Conservation (phyloP, 257 asterid genomes). For the Fraxinus anomala region DNA sequence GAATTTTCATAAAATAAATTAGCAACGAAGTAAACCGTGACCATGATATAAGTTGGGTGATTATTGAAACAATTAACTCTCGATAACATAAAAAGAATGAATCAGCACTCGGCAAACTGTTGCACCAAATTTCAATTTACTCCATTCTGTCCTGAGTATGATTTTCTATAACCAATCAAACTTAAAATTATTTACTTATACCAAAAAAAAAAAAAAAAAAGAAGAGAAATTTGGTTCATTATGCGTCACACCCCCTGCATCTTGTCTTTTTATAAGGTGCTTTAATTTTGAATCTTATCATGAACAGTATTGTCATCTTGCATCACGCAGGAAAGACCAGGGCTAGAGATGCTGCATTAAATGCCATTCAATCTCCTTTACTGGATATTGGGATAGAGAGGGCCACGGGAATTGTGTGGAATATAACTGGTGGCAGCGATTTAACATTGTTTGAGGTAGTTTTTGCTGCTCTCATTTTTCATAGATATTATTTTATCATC, state of each 20-base stretch:
- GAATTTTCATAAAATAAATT: too few relatives aligned
- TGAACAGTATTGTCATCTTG: slow-evolving; percentile 24
- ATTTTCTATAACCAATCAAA: slow-evolving; percentile 3
- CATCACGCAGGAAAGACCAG: slow-evolving; percentile 74
- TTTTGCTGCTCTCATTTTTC: slow-evolving; percentile 4
- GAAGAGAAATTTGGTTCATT: neutral
- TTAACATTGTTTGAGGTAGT: slow-evolving; percentile 87
- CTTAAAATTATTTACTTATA: neutral
- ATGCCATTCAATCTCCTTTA: slow-evolving; percentile 90
- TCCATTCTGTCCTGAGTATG: neutral
- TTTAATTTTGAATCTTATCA: slow-evolving; percentile 18
- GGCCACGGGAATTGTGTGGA: slow-evolving; percentile 98
- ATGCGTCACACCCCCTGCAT: neutral
- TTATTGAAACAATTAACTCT: too few relatives aligned
- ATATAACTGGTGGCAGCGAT: slow-evolving; percentile 93
- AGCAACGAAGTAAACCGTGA: too few relatives aligned
- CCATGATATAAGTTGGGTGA: too few relatives aligned
- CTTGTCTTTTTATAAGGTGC: neutral
- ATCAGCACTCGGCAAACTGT: neutral
- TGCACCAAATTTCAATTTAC: slow-evolving; percentile 11
- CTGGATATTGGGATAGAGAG: slow-evolving; percentile 90
- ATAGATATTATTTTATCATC: neutral
- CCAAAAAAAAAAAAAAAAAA: neutral
- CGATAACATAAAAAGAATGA: neutral
- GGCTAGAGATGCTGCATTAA: slow-evolving; percentile 95